Percentiles rank a stretch among this genome's conserved stretches.
phyloP scores from a whole-genome alignment of 2,329 filamentous ascomycete species.

The Pezicula radicicola region DNA sequence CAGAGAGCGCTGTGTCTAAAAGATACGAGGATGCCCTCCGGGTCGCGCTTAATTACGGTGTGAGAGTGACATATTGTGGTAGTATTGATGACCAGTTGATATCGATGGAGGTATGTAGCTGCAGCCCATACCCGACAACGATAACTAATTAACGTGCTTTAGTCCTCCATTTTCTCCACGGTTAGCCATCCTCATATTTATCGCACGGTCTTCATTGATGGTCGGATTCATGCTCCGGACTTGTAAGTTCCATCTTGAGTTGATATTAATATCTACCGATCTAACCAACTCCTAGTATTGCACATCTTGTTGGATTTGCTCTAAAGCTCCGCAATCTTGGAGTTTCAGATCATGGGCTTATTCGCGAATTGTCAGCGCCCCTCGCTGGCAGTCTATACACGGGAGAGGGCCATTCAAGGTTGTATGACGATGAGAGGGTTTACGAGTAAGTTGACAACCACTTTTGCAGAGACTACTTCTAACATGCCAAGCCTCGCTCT shows the following conservation, averaged over 20 bases:
- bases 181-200: constrained; percentile 91
- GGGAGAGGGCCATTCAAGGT: constrained; percentile 87
- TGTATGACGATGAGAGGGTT: constrained; percentile 86
- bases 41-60: constrained; percentile 72
- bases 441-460: constrained; percentile 58
- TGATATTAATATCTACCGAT: not conserved
- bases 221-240: constrained; percentile 85
- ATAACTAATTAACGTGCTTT: constrained; percentile 16
- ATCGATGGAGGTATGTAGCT: constrained; percentile 69
- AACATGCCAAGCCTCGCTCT: constrained; percentile 55
- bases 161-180: constrained; percentile 83
- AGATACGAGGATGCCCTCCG: constrained; percentile 76
- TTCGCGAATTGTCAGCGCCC: constrained; percentile 84
- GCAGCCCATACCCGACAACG: not conserved
- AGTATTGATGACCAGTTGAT: constrained; percentile 98
- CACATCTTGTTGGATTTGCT: constrained; percentile 87
- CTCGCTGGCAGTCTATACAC: constrained; percentile 88
- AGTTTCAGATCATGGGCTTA: constrained; percentile 86
- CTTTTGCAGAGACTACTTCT: constrained; percentile 4
- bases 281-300: constrained; percentile 49
- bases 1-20: constrained; percentile 76
- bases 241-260: constrained; percentile 52
- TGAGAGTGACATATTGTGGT: constrained; percentile 81
- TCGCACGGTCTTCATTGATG: constrained; percentile 93
- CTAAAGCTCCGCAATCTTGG: constrained; percentile 93